A percentile compares a stretch with the other conserved stretches of the same genome.
Evolutionary conservation across 148 eudicot genomes (phyloP).

Genomic region (Bassia scoparia): DNA sequence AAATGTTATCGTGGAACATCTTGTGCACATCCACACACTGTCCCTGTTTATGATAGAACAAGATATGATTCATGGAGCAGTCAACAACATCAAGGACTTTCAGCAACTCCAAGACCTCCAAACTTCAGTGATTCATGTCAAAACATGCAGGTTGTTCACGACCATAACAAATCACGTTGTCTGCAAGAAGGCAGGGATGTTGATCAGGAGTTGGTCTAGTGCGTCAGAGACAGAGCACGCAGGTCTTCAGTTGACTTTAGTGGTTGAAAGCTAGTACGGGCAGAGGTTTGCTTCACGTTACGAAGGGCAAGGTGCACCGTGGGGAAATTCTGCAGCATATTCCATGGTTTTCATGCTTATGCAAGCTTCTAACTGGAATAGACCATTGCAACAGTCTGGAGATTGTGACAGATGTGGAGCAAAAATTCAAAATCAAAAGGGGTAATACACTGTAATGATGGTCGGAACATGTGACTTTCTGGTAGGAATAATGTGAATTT

Average conservation of each 20-base stretch:
- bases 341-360: conserved; percentile 31
- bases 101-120: conserved; percentile 5
- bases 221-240: conserved; percentile 26
- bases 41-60: conserved; percentile 15
- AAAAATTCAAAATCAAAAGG: conserved; percentile 8
- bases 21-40: conserved; percentile 22
- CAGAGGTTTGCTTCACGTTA: conserved; percentile 31
- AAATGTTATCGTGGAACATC: conserved; percentile 21
- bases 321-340: conserved; percentile 32
- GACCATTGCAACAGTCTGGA: conserved; percentile 14
- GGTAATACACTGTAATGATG: conserved; percentile 8
- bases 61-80: conserved; percentile 15
- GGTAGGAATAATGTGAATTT: not conserved
- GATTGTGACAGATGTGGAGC: conserved; percentile 1
- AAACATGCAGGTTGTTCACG: not conserved
- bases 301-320: conserved; percentile 29
- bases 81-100: conserved; percentile 19
- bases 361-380: conserved; percentile 24
- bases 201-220: conserved; percentile 20
- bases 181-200: conserved; percentile 2
- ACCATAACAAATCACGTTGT: conserved; percentile 9
- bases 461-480: not conserved
- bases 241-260: conserved; percentile 20
- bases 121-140: conserved; percentile 3
- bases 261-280: conserved; percentile 14